Evolutionary conservation across 352 stramenopile species (phyloP), one percentile per base, ranked within the genome.

Genomic region (Globisporangium irregulare): DNA sequence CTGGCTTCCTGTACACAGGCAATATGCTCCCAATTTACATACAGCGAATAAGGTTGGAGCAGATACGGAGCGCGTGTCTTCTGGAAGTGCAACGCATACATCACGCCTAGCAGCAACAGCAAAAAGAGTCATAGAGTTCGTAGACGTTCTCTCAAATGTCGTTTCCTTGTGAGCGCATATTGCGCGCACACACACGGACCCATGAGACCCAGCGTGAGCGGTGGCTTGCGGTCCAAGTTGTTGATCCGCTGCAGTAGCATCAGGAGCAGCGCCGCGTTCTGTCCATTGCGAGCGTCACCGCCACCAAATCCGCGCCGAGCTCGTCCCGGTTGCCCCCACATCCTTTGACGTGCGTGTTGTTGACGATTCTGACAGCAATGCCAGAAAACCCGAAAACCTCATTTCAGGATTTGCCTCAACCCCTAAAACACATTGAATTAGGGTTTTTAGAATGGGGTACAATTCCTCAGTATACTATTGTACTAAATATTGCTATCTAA

Each of bases 41-140:
- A 92, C 84, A 92, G 68, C 27, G 80, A 83, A 36, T 78, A 87
- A 0, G 73, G 62, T 34, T 72, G 73, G 32, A 89, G 71, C 25
- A 78, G 36, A 5, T 50, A 67, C 15, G 81, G 76, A 7, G 65
- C 72, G 25, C 80, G 68, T 18, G 60, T 76, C 34, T 79, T 79
- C 71, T 89, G 80, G 64, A 88, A 74, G 71, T 92, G 76, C 22
- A 91, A 65, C 36, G 76, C 67, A 60, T 80, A 83, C 82, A 92
- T 91, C 15, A 77, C 10, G 9, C 56, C 81, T 88, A 58, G 41
- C 48, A 32, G 12, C 14, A 20, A 24, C 20, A 59, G 4, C 7
- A 48, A 27, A 18, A 36, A 41, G 20, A 59, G 27, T 6, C 29
- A 18, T 2, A 56, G 5, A 24, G 2, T 59, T 56, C 4, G 36